Percentiles rank a stretch among this genome's conserved stretches.
phyloP scores from a whole-genome alignment of 2,329 filamentous ascomycete genomes.

The Penicillium sp. region DNA sequence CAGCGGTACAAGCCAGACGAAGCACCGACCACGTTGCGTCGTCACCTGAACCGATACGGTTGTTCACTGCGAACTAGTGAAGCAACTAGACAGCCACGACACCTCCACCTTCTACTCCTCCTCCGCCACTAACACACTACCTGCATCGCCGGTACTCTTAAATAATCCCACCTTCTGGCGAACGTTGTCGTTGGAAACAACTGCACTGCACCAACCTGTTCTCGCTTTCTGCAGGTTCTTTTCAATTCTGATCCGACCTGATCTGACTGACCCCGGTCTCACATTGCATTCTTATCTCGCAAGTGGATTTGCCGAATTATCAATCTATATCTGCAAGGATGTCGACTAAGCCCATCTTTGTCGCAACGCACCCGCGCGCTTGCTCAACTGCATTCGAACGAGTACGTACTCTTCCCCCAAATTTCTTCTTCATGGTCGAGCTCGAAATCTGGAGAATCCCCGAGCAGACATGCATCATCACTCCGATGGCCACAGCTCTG shows the following conservation, averaged over 20 bases:
- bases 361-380: constrained; percentile 86
- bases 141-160: neutral
- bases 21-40: too few relatives aligned
- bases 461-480: too few relatives aligned
- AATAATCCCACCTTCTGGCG: neutral
- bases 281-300: too few relatives aligned
- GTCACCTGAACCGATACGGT: too few relatives aligned
- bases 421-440: too few relatives aligned
- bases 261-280: neutral
- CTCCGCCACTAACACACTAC: too few relatives aligned
- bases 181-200: neutral
- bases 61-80: too few relatives aligned
- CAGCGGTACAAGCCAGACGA: too few relatives aligned
- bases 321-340: constrained; percentile 39
- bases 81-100: too few relatives aligned
- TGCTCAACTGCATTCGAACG: constrained; percentile 97
- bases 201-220: constrained; percentile 1
- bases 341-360: constrained; percentile 78
- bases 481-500: neutral
- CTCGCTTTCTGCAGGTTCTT: neutral
- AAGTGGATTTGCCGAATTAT: neutral
- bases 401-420: constrained; percentile 43
- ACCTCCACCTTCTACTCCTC: too few relatives aligned
- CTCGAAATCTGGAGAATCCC: neutral
- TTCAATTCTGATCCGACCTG: neutral